Base-by-base conservation (phyloP, 306 rosid genomes). In the Cucumis melo region DNA sequence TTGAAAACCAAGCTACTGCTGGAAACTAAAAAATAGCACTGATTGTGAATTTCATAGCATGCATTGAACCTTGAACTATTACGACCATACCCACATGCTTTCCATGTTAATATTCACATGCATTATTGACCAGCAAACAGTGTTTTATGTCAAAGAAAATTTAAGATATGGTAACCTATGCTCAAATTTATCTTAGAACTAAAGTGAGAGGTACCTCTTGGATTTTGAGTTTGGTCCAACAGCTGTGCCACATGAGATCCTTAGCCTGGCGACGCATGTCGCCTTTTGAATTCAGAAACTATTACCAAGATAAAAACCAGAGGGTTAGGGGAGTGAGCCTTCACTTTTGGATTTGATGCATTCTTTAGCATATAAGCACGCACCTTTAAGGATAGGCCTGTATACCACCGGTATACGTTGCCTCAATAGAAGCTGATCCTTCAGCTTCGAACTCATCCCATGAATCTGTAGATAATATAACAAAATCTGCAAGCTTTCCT, bases 401-500 rank as follows among this genome's bases (percentile, higher is more conserved):
- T 44, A 73, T 70, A 24, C 98, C 98, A 72, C 88, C 87, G 54
- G 91, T 87, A 84, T 83, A 93, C 0, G 97, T 93, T 56, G 93
- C 93, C 73, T 83, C 89, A 29, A 93, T 29, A 21, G 86, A 88
- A 79, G 97, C 89, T 60, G 86, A 86, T 79, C 87, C 91, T 63
- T 81, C 80, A 17, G 82, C 85, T 9, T 81, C 85, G 39, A 87
- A 91, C 27, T 83, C 80, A 55, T 87, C 74, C 97, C 96, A 93
- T 46, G 93, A 91, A 68, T 85, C 77, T 0, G 82, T 44, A 21
- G 93, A 89, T 58, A 93, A 78, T 75, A 91, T 39, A 77, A 91
- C 96, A 77, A 93, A 93, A 80, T 93, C 98, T 61, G 98, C 96
- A 0, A 89, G 82, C 84, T 91, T 93, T 71, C 97, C 92, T 0